Base-by-base conservation (phyloP, 2,329 filamentous ascomycete genomes). In the Tothia fuscella region DNA sequence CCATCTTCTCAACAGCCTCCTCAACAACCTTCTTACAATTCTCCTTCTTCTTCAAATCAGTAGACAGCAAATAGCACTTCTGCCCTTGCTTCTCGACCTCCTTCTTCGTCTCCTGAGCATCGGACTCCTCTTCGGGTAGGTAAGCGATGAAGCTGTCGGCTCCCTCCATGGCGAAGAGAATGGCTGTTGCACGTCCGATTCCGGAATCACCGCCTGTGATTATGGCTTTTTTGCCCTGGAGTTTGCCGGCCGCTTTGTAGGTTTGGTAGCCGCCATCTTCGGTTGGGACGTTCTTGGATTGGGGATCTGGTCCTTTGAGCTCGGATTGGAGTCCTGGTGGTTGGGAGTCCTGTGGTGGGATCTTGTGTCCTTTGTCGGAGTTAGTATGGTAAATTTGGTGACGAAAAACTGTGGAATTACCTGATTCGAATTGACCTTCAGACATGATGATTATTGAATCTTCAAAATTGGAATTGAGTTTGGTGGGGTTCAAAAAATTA, bases 151-250 rank as follows among this genome's bases (percentile, higher is more conserved):
- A 67, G 38, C 72, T 75, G 47, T 82, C 76, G 12, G 82, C 82
- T 5, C 83, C 85, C 59, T 91, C 85, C 70, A 85, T 80, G 29
- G 83, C 83, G 51, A 80, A 91, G 0, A 91, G 67, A 13, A 89
- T 70, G 1, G 84, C 82, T 1, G 79, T 74, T 1, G 84, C 78
- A 28, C 82, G 76, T 5, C 84, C 82, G 48, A 91, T 89, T 2
- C 84, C 83, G 5, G 74, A 80, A 59, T 89, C 83, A 3, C 84
- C 84, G 13, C 83, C 83, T 0, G 84, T 89, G 52, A 91, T 89
- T 44, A 91, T 61, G 6, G 83, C 82, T 45, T 76, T 82, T 60
- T 80, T 83, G 47, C 77, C 82, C 52, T 74, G 61, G 5, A 91
- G 73, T 63, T 91, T 93, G 37, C 76, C 78, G 1, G 83, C 80